These are phyloP conservation scores for Kuraishia borneana DNA, from an alignment of 805 yeast genomes.

Conservation along the genomic window DNA sequence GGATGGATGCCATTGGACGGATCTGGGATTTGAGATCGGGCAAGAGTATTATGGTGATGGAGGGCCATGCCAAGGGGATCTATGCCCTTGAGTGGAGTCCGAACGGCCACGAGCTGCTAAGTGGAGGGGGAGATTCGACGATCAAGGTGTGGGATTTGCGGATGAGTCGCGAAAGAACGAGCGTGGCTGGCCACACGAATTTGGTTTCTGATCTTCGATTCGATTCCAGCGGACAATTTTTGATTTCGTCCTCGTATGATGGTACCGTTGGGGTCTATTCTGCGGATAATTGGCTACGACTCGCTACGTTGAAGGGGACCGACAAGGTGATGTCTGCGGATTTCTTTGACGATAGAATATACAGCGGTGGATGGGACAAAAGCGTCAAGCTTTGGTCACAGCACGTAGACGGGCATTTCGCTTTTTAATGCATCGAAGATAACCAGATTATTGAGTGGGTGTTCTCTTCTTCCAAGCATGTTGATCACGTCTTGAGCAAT, in stretches of 20 bases:
- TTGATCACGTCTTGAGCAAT: constrained; percentile 87
- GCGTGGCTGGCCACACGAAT: constrained; percentile 65
- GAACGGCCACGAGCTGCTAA: constrained; percentile 66
- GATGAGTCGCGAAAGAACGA: constrained; percentile 21
- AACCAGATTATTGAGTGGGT: constrained; percentile 74
- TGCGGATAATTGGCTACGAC: constrained; percentile 57
- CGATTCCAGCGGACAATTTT: constrained; percentile 28
- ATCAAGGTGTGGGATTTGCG: constrained; percentile 85
- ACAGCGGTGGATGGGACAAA: constrained; percentile 79
- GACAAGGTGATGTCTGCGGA: constrained; percentile 73
- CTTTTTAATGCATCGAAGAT: constrained; percentile 62
- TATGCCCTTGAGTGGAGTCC: constrained; percentile 64
- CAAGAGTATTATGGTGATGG: constrained; percentile 39
- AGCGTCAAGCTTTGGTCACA: constrained; percentile 42
- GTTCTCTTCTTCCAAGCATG: constrained; percentile 59
- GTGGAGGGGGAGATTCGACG: constrained; percentile 77
- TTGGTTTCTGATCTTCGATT: constrained; percentile 59
- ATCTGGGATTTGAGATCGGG: constrained; percentile 89
- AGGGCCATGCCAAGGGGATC: constrained; percentile 65
- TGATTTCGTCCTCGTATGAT: constrained; percentile 66
- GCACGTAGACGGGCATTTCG: constrained; percentile 66
- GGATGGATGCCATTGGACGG: constrained; percentile 60
- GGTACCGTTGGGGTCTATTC: constrained; percentile 51
- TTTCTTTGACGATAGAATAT: constrained; percentile 29
- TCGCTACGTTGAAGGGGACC: constrained; percentile 40